These are phyloP conservation scores for Apiospora pterosperma DNA, from an alignment of 2,329 filamentous ascomycete species.

Conservation along the genomic window DNA sequence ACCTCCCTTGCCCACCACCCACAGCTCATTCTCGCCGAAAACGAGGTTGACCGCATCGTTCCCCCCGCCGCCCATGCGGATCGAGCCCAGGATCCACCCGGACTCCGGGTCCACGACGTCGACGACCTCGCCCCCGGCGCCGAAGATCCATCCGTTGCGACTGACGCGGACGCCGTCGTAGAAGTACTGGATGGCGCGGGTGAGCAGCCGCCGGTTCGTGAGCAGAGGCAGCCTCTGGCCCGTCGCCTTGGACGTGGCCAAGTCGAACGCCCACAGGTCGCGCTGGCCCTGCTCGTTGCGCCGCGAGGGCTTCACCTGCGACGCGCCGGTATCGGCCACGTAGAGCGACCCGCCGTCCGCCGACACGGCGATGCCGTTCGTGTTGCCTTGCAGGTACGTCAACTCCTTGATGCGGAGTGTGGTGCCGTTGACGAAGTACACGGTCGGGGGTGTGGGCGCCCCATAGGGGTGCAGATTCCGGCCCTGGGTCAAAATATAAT, in stretches of 20 bases:
- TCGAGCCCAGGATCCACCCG: not conserved
- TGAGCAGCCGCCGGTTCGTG: not conserved
- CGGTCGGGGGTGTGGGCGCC: not conserved
- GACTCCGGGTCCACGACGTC: not conserved
- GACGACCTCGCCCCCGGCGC: not conserved
- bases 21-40: not conserved
- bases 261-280: slow-evolving; percentile 2
- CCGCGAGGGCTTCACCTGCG: not conserved
- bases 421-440: slow-evolving; percentile 5
- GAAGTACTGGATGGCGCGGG: not conserved
- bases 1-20: not conserved
- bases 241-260: not conserved
- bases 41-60: not conserved
- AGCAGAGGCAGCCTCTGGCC: not conserved
- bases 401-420: not conserved
- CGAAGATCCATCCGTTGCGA: not conserved
- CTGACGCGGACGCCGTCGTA: slow-evolving; percentile 2
- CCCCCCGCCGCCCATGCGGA: not conserved
- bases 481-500: not conserved
- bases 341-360: not conserved
- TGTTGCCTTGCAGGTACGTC: not conserved
- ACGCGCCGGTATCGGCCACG: not conserved
- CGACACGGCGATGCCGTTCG: not conserved
- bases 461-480: not conserved
- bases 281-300: not conserved